Conservation (phyloP, 768 basidiomycete genomes). For the Fomitopsis pulvina region DNA sequence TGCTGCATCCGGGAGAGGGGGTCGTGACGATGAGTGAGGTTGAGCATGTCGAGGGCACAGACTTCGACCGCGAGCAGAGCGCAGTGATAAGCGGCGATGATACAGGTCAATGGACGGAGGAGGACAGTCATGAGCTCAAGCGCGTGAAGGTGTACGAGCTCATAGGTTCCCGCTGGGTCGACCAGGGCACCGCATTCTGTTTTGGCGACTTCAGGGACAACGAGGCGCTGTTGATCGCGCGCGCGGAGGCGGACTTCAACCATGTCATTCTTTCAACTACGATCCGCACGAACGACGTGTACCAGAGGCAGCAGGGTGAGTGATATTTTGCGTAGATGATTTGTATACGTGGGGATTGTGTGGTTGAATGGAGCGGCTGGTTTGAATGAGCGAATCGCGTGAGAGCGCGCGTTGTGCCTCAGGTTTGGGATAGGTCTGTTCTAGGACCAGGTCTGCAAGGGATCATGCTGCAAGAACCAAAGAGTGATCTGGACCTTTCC, state of each 20-base stretch:
- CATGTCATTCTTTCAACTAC: slow-evolving; percentile 73
- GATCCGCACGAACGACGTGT: slow-evolving; percentile 78
- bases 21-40: not conserved
- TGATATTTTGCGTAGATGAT: slow-evolving; percentile 16
- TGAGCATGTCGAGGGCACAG: not conserved
- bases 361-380: too few species aligned
- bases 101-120: slow-evolving; percentile 53
- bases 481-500: too few species aligned
- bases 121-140: slow-evolving; percentile 65
- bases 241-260: slow-evolving; percentile 66
- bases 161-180: slow-evolving; percentile 85
- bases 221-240: slow-evolving; percentile 80
- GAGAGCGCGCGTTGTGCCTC: not conserved
- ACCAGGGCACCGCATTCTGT: slow-evolving; percentile 96
- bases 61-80: slow-evolving; percentile 2
- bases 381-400: too few species aligned
- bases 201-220: slow-evolving; percentile 81
- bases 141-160: slow-evolving; percentile 98
- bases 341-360: slow-evolving; percentile 4
- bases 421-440: not conserved
- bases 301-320: slow-evolving; percentile 82
- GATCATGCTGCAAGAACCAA: too few species aligned
- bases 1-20: slow-evolving; percentile 3
- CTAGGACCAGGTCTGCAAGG: too few species aligned
- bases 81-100: slow-evolving; percentile 45